Evolutionary conservation across 306 rosid genomes (phyloP), one percentile per base, ranked within the genome.

Genomic region (Luffa acutangula): DNA sequence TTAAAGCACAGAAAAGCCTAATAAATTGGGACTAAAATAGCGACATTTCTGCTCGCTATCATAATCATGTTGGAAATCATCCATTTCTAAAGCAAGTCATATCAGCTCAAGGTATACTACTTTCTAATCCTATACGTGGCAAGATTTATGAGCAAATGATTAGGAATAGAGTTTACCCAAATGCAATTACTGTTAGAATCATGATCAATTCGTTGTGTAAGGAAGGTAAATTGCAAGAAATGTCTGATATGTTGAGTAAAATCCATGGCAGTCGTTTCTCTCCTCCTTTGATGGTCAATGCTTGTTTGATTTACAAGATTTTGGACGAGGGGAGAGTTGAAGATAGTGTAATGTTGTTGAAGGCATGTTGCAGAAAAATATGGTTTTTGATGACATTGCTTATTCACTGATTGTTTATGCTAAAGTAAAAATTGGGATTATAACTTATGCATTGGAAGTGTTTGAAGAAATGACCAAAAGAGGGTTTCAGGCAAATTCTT

Each of bases 91-190:
- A n/a, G n/a, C n/a, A n/a, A n/a, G n/a, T n/a, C n/a, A n/a, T n/a
- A n/a, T n/a, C n/a, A n/a, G n/a, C n/a, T n/a, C n/a, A n/a, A n/a
- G n/a, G n/a, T n/a, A n/a, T n/a, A n/a, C n/a, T n/a, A n/a, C n/a
- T n/a, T n/a, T n/a, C n/a, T n/a, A n/a, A n/a, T n/a, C n/a, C n/a
- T n/a, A n/a, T n/a, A n/a, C n/a, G n/a, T n/a, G n/a, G n/a, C n/a
- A 84, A 87, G 59, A 82, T 94, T 85, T 91, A 91, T 41, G 93
- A 90, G 87, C 91, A 83, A 81, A 92, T 91, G 95, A 79, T 94
- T 84, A 76, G 33, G 72, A 75, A 63, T 49, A 85, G 95, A 78
- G 25, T 76, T 72, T 92, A 87, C 66, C 94, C 97, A 25, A 85
- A 89, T 62, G 74, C 14, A 7, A 83, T 78, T n/a, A 91, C 88